phyloP scores from a whole-genome alignment of 345 rosid genomes.

The Salix udensis region DNA sequence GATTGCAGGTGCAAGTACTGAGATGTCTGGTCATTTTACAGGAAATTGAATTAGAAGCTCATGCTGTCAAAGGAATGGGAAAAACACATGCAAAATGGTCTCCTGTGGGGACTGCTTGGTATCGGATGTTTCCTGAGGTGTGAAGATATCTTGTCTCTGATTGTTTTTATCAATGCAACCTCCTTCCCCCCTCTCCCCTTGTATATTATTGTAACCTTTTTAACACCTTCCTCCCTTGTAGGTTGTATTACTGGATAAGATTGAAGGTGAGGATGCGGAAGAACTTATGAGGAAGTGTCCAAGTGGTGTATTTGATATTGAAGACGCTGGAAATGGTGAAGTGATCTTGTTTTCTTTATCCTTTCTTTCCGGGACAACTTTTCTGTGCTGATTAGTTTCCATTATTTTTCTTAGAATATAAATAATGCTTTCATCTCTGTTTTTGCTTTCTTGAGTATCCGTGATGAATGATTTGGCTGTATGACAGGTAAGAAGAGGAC shows the following conservation, averaged over 20 bases:
- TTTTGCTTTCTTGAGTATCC: not conserved
- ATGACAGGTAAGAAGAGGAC: conserved; percentile 70
- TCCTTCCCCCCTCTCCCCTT: not conserved
- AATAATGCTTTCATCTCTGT: not conserved
- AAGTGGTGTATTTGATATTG: conserved; percentile 78
- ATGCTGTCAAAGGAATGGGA: conserved; percentile 88
- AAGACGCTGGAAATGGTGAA: conserved; percentile 82
- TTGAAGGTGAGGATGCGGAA: conserved; percentile 62
- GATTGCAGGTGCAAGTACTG: not conserved
- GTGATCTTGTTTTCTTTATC: conserved; percentile 3
- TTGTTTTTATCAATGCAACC: not conserved
- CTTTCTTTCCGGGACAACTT: not conserved
- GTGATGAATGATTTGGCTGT: conserved; percentile 8
- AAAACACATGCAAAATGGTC: conserved; percentile 98
- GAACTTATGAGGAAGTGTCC: conserved; percentile 67
- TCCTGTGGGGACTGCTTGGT: conserved; percentile 96
- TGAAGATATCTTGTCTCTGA: conserved; percentile 7
- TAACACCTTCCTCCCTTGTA: conserved; percentile 18
- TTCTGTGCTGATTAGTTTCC: not conserved
- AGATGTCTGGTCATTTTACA: conserved; percentile 17
- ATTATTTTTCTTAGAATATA: not conserved
- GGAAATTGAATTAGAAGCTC: conserved; percentile 97
- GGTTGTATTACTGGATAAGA: conserved; percentile 62
- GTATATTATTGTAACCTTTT: not conserved
- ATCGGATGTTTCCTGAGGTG: conserved; percentile 96